A percentile compares a stretch with the other conserved stretches of the same genome.
These are phyloP conservation scores for Melampsora americana DNA, from an alignment of 1,284 basidiomycete species.

Conservation along the genomic window DNA sequence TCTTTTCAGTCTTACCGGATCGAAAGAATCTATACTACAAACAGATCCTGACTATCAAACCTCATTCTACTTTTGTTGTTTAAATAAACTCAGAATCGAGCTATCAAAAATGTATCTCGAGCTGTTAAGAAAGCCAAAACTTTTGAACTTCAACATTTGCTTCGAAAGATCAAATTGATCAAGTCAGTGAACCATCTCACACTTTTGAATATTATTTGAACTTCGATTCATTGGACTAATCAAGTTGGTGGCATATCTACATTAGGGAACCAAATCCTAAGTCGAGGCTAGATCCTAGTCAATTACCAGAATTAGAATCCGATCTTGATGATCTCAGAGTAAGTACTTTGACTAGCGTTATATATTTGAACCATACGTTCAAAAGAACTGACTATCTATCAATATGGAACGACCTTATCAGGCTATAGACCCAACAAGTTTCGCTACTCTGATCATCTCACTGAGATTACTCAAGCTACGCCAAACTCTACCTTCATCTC, in stretches of 20 bases:
- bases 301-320: conserved; percentile 11
- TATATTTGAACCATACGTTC: not conserved
- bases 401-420: not conserved
- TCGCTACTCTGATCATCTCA: not conserved
- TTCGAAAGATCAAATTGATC: conserved; percentile 21
- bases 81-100: not conserved
- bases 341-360: not conserved
- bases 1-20: too few relatives aligned
- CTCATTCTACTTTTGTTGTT: too few relatives aligned
- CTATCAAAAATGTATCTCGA: conserved; percentile 6
- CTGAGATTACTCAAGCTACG: not conserved
- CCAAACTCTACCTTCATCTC: conserved; percentile 2
- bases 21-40: too few relatives aligned
- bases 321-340: conserved; percentile 21
- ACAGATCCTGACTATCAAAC: too few relatives aligned
- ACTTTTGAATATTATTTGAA: not conserved
- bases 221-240: not conserved
- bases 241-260: not conserved
- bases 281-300: not conserved
- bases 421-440: not conserved
- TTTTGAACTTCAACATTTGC: conserved; percentile 28
- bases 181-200: conserved; percentile 4
- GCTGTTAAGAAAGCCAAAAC: conserved; percentile 25
- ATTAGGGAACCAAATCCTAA: not conserved
- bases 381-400: not conserved